A percentile compares a stretch with the other conserved stretches of the same genome.
Evolutionary conservation across 768 basidiomycete species (phyloP).

Genomic region (Trametes villosa): DNA sequence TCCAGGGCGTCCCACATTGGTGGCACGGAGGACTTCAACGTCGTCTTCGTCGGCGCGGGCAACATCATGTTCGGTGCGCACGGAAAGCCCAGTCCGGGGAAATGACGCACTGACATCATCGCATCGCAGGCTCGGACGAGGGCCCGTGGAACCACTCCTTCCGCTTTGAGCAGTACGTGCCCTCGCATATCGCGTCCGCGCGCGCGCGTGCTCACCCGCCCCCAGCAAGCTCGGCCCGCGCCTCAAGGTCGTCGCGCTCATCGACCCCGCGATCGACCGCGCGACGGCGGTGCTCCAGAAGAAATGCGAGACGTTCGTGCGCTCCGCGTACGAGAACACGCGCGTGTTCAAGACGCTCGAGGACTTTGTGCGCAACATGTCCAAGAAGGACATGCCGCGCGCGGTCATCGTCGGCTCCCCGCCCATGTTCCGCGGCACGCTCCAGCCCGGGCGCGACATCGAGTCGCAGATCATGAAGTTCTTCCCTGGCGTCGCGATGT

Average conservation of each 20-base stretch:
- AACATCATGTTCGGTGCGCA: slow-evolving; percentile 96
- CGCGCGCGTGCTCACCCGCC: not conserved
- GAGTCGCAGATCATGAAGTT: slow-evolving; percentile 85
- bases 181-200: not conserved
- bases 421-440: slow-evolving; percentile 90
- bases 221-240: slow-evolving; percentile 90
- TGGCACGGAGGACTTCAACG: slow-evolving; percentile 82
- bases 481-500: slow-evolving; percentile 88
- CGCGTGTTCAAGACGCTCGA: slow-evolving; percentile 83
- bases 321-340: slow-evolving; percentile 90
- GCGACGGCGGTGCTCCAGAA: slow-evolving; percentile 80
- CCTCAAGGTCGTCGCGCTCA: slow-evolving; percentile 92
- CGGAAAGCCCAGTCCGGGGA: not conserved
- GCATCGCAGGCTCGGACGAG: slow-evolving; percentile 71
- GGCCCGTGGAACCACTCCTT: slow-evolving; percentile 95
- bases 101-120: not conserved
- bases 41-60: slow-evolving; percentile 93
- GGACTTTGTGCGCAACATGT: slow-evolving; percentile 77
- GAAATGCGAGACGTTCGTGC: slow-evolving; percentile 93
- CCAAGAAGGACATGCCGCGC: slow-evolving; percentile 67
- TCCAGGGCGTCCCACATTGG: slow-evolving; percentile 53
- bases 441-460: slow-evolving; percentile 76
- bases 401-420: slow-evolving; percentile 90
- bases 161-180: slow-evolving; percentile 81
- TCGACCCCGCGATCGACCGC: slow-evolving; percentile 88